Evolutionary conservation across 345 rosid species (phyloP).

Genomic region (Kernera saxatilis): DNA sequence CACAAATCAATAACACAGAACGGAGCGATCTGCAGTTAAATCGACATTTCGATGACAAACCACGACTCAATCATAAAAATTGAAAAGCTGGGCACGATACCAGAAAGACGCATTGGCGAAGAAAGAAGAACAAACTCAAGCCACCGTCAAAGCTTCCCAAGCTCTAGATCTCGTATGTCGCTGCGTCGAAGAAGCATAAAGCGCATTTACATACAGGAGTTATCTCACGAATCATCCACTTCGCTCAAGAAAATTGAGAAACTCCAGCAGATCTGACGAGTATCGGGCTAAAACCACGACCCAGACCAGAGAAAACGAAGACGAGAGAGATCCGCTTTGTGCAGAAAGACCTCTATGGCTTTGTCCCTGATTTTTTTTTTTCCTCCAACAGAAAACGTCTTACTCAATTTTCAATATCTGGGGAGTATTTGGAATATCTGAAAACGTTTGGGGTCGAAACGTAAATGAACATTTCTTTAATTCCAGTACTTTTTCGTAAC

Average conservation of each 20-base stretch:
- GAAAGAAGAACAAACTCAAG: constrained; percentile 18
- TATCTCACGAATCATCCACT: neutral
- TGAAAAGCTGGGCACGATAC: neutral
- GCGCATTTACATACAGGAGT: neutral
- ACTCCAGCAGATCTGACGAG: constrained; percentile 28
- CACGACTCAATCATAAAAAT: neutral
- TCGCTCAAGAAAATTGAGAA: constrained; percentile 1
- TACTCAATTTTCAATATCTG: neutral
- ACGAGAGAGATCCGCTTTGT: constrained; percentile 33
- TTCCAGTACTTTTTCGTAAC: neutral
- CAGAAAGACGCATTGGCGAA: constrained; percentile 9
- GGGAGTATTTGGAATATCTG: constrained; percentile 2
- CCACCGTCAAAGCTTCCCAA: constrained; percentile 13
- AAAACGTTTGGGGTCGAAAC: neutral
- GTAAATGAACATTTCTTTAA: neutral
- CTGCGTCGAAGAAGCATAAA: neutral
- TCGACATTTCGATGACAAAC: constrained; percentile 19
- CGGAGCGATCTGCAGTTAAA: constrained; percentile 13
- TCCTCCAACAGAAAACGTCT: constrained; percentile 24
- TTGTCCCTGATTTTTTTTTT: neutral
- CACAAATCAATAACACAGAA: neutral
- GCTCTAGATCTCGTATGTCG: constrained; percentile 26
- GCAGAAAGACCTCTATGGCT: constrained; percentile 1
- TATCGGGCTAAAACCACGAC: constrained; percentile 14
- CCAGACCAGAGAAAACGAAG: constrained; percentile 16